Conservation (phyloP, 371 early-diverging fungal genomes). For the Haplosporangium sp. region DNA sequence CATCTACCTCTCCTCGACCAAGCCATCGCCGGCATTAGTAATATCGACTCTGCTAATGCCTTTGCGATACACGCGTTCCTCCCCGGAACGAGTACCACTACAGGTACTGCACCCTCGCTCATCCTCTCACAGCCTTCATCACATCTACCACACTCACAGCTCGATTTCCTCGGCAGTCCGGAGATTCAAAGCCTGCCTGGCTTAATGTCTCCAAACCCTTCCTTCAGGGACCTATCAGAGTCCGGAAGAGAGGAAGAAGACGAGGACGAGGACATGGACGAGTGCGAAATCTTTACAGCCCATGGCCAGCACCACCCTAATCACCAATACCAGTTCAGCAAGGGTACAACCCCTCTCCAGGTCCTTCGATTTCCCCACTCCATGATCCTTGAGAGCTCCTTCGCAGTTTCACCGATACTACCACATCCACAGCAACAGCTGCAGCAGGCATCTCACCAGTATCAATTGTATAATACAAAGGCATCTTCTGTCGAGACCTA, state of each 20-base stretch:
- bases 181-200: conserved; percentile 12
- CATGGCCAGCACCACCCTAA: not conserved
- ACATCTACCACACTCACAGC: not conserved
- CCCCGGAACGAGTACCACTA: too few relatives aligned
- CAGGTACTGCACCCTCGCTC: not conserved
- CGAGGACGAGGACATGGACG: conserved; percentile 31
- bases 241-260: conserved; percentile 10
- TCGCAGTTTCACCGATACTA: not conserved
- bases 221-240: conserved; percentile 4
- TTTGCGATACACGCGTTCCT: too few relatives aligned
- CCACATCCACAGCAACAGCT: conserved; percentile 5
- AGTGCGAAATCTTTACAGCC: conserved; percentile 9
- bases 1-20: not conserved
- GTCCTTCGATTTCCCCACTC: not conserved
- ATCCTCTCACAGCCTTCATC: not conserved
- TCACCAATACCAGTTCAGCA: not conserved
- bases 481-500: not conserved
- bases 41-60: too few relatives aligned
- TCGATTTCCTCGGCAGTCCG: conserved; percentile 3
- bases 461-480: not conserved
- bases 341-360: not conserved
- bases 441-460: conserved; percentile 2
- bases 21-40: too few relatives aligned
- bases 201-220: conserved; percentile 16
- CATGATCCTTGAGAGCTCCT: not conserved